Base-by-base conservation (phyloP, 306 rosid genomes). In the Pterocarpus santalinus region DNA sequence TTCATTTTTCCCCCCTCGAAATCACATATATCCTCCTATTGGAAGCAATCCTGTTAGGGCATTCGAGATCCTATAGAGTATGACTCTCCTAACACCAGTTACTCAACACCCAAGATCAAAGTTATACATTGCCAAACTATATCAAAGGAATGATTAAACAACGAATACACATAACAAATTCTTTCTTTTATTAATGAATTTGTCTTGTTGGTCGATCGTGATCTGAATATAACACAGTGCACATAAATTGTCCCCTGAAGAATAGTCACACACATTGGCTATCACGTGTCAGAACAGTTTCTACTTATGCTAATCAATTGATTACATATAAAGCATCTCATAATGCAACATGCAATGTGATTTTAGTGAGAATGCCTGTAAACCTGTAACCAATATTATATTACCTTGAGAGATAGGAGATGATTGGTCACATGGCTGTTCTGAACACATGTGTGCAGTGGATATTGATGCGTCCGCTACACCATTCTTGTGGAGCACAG, bases 321-420 rank as follows among this genome's bases (percentile, higher is more conserved):
- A 41, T 22, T 32, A 30, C 65, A 64, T 2, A 35, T 12, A 17
- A 9, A 65, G 73, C 53, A 51, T 49, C 39, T 16, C 53, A 65
- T 34, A 34, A 28, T 43, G 10, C 10, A 43, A 43, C 6, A 6
- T 43, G 47, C 47, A 14, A 14, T 15, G 22, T 64, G 39, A 35
- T 7, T 36, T 64, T 64, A 15, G 49, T 39, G 56, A 52, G 47
- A 3, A 33, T 33, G 14, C 63, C 62, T 33, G 22, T 0, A 49
- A 72, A 72, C 17, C 13, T 2, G n/a, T 71, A 14, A 63, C 41
- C 15, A 17, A 43, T 73, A 11, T 33, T 58, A 64, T 35, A 47
- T 81, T 82, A 88, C 97, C 91, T 79, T 66, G 76, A 72, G 85
- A 85, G 78, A 62, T 34, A 43, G 90, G 78, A 22, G 87, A 79